Conservation (phyloP, 2,329 filamentous ascomycete genomes). For the Amauroascus verrucosus region DNA sequence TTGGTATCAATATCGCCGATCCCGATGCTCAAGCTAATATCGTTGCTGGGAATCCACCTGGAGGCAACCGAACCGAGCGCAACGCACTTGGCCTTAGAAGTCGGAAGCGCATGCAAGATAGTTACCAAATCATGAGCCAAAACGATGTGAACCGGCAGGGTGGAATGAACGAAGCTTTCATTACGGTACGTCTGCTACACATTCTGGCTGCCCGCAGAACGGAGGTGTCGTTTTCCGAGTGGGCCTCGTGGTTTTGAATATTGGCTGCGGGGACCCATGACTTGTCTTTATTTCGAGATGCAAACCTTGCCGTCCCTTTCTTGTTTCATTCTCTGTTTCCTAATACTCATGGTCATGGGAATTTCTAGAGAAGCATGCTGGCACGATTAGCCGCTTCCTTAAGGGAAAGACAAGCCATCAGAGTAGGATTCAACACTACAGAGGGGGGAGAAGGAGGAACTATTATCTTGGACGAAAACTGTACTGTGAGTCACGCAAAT, state of each 20-base stretch:
- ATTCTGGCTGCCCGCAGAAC: constrained; percentile 17
- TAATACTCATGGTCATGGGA: constrained; percentile 17
- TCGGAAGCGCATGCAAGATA: constrained; percentile 49
- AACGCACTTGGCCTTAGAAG: constrained; percentile 42
- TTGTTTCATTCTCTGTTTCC: background rate
- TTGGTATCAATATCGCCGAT: constrained; percentile 49
- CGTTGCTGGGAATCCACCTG: constrained; percentile 22
- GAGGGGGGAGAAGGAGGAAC: constrained; percentile 24
- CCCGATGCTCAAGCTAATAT: constrained; percentile 33
- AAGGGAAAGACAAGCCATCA: constrained; percentile 28
- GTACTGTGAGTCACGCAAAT: constrained; percentile 27
- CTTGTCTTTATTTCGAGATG: background rate
- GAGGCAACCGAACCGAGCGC: constrained; percentile 19
- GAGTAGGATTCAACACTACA: constrained; percentile 18
- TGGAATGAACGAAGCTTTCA: constrained; percentile 47
- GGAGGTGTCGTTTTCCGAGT: constrained; percentile 21
- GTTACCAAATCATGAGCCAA: constrained; percentile 51
- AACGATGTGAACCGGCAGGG: constrained; percentile 52
- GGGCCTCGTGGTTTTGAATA: constrained; percentile 17
- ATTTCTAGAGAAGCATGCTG: constrained; percentile 38
- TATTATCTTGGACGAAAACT: constrained; percentile 38
- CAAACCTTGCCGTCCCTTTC: background rate
- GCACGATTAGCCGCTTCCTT: constrained; percentile 36
- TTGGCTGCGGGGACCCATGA: background rate
- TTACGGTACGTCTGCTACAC: constrained; percentile 40